phyloP scores from a whole-genome alignment of 2,329 filamentous ascomycete species.

The Epichloe uncinata region DNA sequence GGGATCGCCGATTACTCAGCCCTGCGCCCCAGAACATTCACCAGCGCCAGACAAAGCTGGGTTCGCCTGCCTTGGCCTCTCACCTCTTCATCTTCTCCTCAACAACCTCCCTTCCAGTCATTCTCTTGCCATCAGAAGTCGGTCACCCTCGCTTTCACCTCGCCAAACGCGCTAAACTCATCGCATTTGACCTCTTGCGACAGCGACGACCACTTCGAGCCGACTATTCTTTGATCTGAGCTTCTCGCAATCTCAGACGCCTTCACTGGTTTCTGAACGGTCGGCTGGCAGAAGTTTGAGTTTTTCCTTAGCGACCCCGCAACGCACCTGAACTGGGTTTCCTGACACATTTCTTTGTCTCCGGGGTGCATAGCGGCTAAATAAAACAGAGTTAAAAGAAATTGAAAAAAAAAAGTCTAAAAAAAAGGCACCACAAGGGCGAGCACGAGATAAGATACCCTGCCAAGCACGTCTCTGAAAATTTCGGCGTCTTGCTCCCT shows the following conservation, averaged over 20 bases:
- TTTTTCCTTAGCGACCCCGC: too few relatives aligned
- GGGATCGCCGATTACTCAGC: too few relatives aligned
- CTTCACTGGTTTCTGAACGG: constrained; percentile 46
- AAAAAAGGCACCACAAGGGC: too few relatives aligned
- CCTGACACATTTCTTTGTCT: too few relatives aligned
- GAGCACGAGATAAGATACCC: background rate
- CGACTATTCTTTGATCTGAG: constrained; percentile 26
- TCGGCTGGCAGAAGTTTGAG: constrained; percentile 17
- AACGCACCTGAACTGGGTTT: too few relatives aligned
- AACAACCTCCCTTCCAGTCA: constrained; percentile 13
- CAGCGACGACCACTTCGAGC: constrained; percentile 19
- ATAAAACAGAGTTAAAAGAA: too few relatives aligned
- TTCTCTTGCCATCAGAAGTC: constrained; percentile 23
- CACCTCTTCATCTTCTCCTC: constrained; percentile 7
- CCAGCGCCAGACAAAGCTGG: too few relatives aligned
- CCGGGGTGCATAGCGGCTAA: too few relatives aligned
- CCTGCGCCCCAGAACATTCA: too few relatives aligned
- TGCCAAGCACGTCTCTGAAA: background rate
- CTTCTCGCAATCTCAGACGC: constrained; percentile 34
- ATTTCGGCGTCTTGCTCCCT: too few relatives aligned
- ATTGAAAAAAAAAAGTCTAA: too few relatives aligned
- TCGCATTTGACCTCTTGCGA: constrained; percentile 10
- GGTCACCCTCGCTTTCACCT: constrained; percentile 17
- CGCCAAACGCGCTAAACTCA: constrained; percentile 7
- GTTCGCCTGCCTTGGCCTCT: too few relatives aligned